Base-by-base conservation (phyloP, 768 basidiomycete species). In the Crucibulum laeve region DNA sequence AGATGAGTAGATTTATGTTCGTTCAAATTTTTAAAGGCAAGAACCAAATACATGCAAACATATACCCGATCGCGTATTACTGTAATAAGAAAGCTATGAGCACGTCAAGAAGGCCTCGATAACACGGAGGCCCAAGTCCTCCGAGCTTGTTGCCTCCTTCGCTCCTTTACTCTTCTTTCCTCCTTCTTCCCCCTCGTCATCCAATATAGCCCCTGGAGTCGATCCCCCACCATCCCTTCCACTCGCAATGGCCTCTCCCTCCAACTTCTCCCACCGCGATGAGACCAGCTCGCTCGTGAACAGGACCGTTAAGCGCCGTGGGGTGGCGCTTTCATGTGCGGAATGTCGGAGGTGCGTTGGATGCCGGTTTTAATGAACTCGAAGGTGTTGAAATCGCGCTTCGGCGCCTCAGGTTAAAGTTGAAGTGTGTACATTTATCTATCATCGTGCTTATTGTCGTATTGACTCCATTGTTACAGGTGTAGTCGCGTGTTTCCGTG, bases 401-500 rank as follows among this genome's bases (percentile, higher is more conserved):
- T 52, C 43, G 28, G 46, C 42, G 13, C 30, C 30, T 44, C 54
- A 85, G 83, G 52, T 67, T 85, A 46, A 85, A 85, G 61, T 70
- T 85, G 51, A 82, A 80, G 81, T 82, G 60, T 53, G 71, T 64
- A 47, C 40, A 47, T 46, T 50, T 47, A 39, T 43, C 33, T 44
- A 19, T 19, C 53, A 46, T 26, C 33, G 41, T 38, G 40, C 23
- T 32, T 34, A 25, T 34, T 32, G 25, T 38, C 50, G 50, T 47
- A 49, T 46, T 43, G 30, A 52, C 42, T 43, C 40, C 39, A 25
- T 44, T 26, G 35, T 40, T 43, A 4, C 45, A 82, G 80, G 57
- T 84, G 80, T 49, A 78, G 72, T 54, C 77, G 82, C 47, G 68
- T 74, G 44, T 85, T 84, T 63, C 82, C 82, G 40, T 84, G 81